phyloP scores from a whole-genome alignment of 129 eudicot genomes.

The Oenanthe sinensis region DNA sequence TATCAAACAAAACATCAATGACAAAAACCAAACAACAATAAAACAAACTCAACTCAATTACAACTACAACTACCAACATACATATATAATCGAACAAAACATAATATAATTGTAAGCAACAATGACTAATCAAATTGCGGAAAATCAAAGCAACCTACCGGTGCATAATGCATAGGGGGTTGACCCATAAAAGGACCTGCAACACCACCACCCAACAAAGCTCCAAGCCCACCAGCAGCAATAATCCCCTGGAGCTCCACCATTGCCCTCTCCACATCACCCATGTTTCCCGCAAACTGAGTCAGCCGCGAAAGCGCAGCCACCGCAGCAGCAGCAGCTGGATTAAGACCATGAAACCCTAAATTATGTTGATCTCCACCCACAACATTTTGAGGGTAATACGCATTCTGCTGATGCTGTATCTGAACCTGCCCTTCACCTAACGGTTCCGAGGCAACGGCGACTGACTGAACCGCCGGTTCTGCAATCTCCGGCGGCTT shows the following conservation, averaged over 20 bases:
- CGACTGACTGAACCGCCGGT: conserved; percentile 11
- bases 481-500: conserved; percentile 8
- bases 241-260: conserved; percentile 4
- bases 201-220: conserved; percentile 14
- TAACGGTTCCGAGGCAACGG: background rate
- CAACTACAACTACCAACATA: background rate
- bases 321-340: conserved; percentile 38
- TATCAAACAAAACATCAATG: background rate
- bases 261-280: conserved; percentile 27
- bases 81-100: background rate
- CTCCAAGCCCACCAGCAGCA: conserved; percentile 18
- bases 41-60: background rate
- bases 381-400: conserved; percentile 12
- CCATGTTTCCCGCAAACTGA: conserved; percentile 36
- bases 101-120: background rate
- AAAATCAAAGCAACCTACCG: conserved; percentile 24
- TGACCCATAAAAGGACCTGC: conserved; percentile 17
- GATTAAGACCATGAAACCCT: conserved; percentile 23
- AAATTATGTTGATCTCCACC: conserved; percentile 15
- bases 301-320: conserved; percentile 42
- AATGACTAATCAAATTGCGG: background rate
- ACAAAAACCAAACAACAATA: no score
- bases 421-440: conserved; percentile 20
- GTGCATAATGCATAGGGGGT: conserved; percentile 17
- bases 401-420: conserved; percentile 26